Evolutionary conservation across 1,139 yeast species (phyloP).

Genomic region (Geotrichum klebahnii): DNA sequence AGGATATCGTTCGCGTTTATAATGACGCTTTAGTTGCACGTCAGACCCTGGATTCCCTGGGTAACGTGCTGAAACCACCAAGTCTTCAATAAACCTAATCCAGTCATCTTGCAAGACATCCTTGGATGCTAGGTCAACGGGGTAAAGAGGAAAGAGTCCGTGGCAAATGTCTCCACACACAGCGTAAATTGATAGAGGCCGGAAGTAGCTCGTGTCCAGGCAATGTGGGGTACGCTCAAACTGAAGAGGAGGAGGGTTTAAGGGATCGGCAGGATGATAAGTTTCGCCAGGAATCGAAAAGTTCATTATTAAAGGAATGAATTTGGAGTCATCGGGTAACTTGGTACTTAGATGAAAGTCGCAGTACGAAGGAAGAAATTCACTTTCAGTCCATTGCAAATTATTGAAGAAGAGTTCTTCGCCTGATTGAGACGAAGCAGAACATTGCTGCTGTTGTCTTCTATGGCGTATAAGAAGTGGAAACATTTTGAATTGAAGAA

Average conservation of each 20-base stretch:
- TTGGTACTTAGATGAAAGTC: background rate
- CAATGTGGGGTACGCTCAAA: background rate
- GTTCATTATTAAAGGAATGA: constrained; percentile 1
- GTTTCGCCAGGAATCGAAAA: constrained; percentile 4
- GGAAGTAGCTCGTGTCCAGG: background rate
- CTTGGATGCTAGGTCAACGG: background rate
- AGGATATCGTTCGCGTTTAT: constrained; percentile 4
- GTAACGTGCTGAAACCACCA: constrained; percentile 6
- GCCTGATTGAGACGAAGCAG: background rate
- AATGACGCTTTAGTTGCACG: background rate
- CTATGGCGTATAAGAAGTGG: too few relatives aligned
- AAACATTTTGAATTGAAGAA: too few relatives aligned
- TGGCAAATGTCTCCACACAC: background rate
- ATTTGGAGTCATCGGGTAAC: background rate
- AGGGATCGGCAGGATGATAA: constrained; percentile 5
- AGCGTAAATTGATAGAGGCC: background rate
- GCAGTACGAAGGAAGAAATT: background rate
- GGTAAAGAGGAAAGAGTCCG: constrained; percentile 4
- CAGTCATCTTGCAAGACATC: constrained; percentile 4
- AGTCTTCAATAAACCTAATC: constrained; percentile 7
- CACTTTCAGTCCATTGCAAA: background rate
- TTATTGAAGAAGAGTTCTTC: background rate
- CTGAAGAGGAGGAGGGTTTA: background rate
- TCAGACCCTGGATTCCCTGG: constrained; percentile 1
- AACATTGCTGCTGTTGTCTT: too few relatives aligned